Evolutionary conservation across 495 filamentous ascomycete species (phyloP), one percentile per base, ranked within the genome.

Genomic region (Hypoxylon cercidicola): DNA sequence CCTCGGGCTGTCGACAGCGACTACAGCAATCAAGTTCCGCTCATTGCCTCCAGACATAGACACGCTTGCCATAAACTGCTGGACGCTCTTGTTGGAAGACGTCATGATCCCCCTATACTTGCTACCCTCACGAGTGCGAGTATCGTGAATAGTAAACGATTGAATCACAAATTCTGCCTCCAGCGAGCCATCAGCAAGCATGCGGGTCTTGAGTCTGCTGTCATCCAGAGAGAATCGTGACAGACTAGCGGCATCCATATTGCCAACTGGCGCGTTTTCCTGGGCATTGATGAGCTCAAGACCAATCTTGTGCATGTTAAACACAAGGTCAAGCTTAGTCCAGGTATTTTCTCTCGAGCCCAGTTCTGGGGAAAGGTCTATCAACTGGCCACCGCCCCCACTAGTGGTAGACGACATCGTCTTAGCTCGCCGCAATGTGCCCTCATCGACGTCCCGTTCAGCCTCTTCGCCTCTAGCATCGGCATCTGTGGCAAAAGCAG

Each of bases 61-160:
- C 25, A 99, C 78, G 77, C 90, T 96, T 34, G 95, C 95, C 96
- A 99, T 98, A 72, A 98, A 96, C 77, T 98, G 95, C 71, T 96
- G 91, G 9, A 95, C 93, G 50, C 90, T 89, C 61, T 92, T 91
- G 73, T 97, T 98, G 69, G 93, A 91, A 64, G 96, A 87, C 19
- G 94, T 93, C 95, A 99, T 98, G 76, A 98, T 97, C 74, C 96
- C 96, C 41, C 92, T 86, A 84, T 94, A 99, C 74, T 97, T 97
- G 76, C 97, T 98, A 7, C 88, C 91, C 61, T 95, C 93, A 44
- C 86, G 82, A 23, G 85, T 87, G 47, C 95, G 88, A 62, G 90
- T 97, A 71, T 99, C 95, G 45, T 88, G 86, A 64, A 98, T 97
- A 0, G 93, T 96, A 73, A 99, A 96, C 0, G 95, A 95, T 60